phyloP scores from a whole-genome alignment of 2,329 filamentous ascomycete genomes.

The Fusarium sp. region DNA sequence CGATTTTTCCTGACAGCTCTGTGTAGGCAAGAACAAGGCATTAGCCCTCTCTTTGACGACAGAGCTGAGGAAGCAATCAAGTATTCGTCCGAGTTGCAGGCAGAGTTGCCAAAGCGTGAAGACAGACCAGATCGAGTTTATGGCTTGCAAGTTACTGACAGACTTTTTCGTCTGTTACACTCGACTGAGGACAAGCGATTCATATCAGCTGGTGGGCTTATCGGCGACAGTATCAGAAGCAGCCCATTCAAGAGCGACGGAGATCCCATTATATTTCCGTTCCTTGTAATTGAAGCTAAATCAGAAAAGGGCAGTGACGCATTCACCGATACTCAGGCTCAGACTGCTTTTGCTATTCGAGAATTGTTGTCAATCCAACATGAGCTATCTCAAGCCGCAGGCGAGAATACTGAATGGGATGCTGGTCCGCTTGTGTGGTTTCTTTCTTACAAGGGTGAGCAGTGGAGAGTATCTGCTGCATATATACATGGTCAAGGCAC shows the following conservation, averaged over 20 bases:
- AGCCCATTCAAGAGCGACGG: neutral
- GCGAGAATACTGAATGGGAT: neutral
- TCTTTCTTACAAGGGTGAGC: neutral
- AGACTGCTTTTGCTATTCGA: neutral
- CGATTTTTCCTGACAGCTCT: neutral
- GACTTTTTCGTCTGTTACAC: neutral
- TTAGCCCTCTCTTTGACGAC: neutral
- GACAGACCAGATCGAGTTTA: neutral
- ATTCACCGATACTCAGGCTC: neutral
- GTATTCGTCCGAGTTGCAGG: neutral
- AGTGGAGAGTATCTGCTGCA: neutral
- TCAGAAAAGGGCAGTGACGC: neutral
- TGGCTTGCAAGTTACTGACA: neutral
- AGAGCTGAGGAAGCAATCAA: neutral
- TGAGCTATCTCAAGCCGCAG: neutral
- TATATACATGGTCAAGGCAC: neutral
- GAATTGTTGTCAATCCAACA: neutral
- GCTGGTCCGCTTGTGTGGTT: neutral
- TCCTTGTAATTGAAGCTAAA: neutral
- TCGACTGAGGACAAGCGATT: too few relatives aligned
- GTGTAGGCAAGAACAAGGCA: neutral
- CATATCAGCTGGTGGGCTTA: too few relatives aligned
- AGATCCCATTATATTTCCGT: neutral
- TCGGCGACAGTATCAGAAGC: neutral
- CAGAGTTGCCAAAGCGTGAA: neutral